A percentile compares a stretch with the other conserved stretches of the same genome.
Conservation (phyloP, 139 green algal genomes). For the Chlorella sorokiniana region DNA sequence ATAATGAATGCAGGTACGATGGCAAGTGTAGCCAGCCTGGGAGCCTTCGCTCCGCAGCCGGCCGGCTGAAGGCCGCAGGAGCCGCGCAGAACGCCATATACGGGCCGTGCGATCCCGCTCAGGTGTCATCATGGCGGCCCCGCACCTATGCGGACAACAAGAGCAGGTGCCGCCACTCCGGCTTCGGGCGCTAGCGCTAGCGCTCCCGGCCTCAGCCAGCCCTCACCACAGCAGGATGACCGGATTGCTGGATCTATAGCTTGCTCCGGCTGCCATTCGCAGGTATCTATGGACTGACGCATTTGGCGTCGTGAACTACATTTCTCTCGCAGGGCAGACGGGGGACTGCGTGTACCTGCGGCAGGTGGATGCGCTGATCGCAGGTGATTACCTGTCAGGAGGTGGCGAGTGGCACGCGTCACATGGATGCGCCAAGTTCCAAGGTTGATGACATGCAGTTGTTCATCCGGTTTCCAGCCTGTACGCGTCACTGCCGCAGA, state of each 20-base stretch:
- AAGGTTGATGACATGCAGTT: not conserved
- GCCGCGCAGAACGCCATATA: slow-evolving; percentile 10
- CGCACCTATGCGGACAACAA: slow-evolving; percentile 13
- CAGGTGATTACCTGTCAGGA: not conserved
- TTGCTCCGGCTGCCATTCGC: not conserved
- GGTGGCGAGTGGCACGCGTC: not conserved
- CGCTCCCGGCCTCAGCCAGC: too few species aligned
- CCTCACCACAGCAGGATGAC: not conserved
- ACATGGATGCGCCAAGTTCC: not conserved
- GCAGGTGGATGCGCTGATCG: slow-evolving; percentile 38
- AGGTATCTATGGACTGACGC: slow-evolving; percentile 50
- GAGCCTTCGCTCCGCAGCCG: not conserved
- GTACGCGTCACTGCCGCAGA: not conserved
- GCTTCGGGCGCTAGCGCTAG: not conserved
- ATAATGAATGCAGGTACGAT: too few species aligned
- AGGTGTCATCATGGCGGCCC: not conserved
- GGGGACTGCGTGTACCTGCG: slow-evolving; percentile 27
- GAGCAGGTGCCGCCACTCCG: not conserved
- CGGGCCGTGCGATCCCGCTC: not conserved
- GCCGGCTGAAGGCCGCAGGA: not conserved
- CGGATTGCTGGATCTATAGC: not conserved
- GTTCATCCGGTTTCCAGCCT: not conserved
- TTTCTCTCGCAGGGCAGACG: slow-evolving; percentile 45
- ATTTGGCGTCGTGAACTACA: slow-evolving; percentile 59
- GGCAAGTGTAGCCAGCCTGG: too few species aligned